These are phyloP conservation scores for Hypoxylon sp. DNA, from an alignment of 2,329 filamentous ascomycete genomes.

Conservation along the genomic window DNA sequence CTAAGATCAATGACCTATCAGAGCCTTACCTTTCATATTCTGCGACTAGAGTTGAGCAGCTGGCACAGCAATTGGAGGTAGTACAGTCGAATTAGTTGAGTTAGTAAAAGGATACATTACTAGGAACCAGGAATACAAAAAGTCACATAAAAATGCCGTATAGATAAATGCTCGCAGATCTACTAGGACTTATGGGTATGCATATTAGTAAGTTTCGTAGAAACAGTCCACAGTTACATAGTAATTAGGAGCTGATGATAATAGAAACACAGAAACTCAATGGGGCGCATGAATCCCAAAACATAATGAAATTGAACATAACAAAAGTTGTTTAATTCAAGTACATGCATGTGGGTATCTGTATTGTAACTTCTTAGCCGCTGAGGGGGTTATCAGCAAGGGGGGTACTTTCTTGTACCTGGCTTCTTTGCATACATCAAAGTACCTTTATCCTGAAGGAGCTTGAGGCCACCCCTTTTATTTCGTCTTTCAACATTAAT, in stretches of 20 bases:
- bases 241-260: not conserved
- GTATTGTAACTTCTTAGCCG: conserved; percentile 2
- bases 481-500: conserved; percentile 36
- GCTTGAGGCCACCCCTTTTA: conserved; percentile 39
- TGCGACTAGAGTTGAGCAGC: not conserved
- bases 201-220: not conserved
- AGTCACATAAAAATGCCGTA: too few relatives aligned
- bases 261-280: conserved; percentile 4
- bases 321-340: conserved; percentile 16
- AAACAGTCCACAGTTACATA: not conserved
- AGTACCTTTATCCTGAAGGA: conserved; percentile 24
- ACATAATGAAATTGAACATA: conserved; percentile 21
- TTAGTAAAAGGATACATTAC: too few relatives aligned
- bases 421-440: conserved; percentile 1
- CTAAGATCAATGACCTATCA: not conserved
- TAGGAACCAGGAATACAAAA: too few relatives aligned
- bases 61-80: too few relatives aligned
- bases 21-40: not conserved
- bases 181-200: too few relatives aligned
- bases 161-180: too few relatives aligned
- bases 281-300: conserved; percentile 1
- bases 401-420: conserved; percentile 9
- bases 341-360: conserved; percentile 13
- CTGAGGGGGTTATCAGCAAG: not conserved
- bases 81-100: too few relatives aligned